Conservation (phyloP, 2,329 filamentous ascomycete genomes). For the Colletotrichum agaves region DNA sequence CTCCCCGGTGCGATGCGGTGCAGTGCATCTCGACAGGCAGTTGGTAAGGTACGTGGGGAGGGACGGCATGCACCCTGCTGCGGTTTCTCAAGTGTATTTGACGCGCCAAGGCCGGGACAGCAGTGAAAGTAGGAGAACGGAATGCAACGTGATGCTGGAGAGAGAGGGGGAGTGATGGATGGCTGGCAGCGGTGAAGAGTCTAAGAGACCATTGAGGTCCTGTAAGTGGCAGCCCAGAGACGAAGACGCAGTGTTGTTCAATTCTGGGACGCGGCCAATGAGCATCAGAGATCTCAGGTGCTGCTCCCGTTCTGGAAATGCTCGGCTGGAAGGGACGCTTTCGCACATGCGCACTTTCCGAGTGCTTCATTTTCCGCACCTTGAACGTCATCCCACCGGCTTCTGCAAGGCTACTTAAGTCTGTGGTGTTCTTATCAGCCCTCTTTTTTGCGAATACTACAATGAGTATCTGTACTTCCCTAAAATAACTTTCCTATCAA, state of each 20-base stretch:
- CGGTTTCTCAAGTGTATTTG: slow-evolving; percentile 8
- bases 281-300: not conserved
- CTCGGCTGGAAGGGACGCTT: not conserved
- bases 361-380: not conserved
- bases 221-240: not conserved
- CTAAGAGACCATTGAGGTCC: not conserved
- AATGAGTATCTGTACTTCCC: not conserved
- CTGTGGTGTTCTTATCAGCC: not conserved
- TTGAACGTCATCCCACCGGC: not conserved
- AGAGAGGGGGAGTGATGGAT: not conserved
- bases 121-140: not conserved
- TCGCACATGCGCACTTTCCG: slow-evolving; percentile 20
- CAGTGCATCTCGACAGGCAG: not conserved
- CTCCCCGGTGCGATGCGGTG: slow-evolving; percentile 9
- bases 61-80: slow-evolving; percentile 12
- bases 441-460: not conserved
- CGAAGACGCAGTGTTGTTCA: not conserved
- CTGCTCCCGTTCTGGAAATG: not conserved
- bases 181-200: not conserved
- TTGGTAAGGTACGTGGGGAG: slow-evolving; percentile 25
- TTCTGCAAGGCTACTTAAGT: slow-evolving; percentile 1
- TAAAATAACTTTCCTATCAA: not conserved
- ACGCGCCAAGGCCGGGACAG: slow-evolving; percentile 8
- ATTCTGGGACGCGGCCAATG: not conserved
- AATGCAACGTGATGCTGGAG: slow-evolving; percentile 15